These are phyloP conservation scores for Diaporthe destruens DNA, from an alignment of 2,329 filamentous ascomycete genomes.

Conservation along the genomic window DNA sequence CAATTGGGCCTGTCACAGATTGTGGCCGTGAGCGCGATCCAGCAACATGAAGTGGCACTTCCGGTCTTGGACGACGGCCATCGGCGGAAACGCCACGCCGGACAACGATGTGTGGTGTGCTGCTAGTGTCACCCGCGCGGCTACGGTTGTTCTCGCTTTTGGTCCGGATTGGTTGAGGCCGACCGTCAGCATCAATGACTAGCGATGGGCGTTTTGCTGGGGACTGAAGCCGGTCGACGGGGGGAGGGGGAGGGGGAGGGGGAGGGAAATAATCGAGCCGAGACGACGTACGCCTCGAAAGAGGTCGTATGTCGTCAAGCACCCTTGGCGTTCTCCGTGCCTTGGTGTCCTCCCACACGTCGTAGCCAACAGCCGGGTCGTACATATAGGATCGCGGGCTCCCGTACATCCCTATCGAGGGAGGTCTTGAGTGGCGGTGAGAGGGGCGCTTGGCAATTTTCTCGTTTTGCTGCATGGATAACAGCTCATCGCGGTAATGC, in stretches of 20 bases:
- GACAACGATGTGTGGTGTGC: neutral
- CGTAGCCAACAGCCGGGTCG: neutral
- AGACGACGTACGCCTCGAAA: neutral
- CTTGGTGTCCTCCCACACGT: neutral
- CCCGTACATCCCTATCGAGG: neutral
- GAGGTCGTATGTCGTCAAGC: neutral
- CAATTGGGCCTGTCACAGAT: neutral
- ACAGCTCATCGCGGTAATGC: neutral
- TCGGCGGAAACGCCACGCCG: neutral
- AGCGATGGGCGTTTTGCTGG: neutral
- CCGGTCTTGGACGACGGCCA: neutral
- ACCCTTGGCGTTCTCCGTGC: neutral
- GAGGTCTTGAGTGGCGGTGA: neutral
- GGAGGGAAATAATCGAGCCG: neutral
- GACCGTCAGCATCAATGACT: neutral
- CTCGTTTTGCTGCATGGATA: neutral
- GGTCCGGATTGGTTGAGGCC: neutral
- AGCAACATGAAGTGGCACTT: neutral
- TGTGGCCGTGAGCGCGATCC: neutral
- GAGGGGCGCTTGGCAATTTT: neutral
- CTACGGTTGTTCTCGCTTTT: neutral
- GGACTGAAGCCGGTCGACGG: neutral
- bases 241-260: neutral
- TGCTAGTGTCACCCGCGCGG: neutral
- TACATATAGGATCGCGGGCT: neutral